These are phyloP conservation scores for Artemisia tridentata DNA, from an alignment of 129 eudicot genomes.

Conservation along the genomic window DNA sequence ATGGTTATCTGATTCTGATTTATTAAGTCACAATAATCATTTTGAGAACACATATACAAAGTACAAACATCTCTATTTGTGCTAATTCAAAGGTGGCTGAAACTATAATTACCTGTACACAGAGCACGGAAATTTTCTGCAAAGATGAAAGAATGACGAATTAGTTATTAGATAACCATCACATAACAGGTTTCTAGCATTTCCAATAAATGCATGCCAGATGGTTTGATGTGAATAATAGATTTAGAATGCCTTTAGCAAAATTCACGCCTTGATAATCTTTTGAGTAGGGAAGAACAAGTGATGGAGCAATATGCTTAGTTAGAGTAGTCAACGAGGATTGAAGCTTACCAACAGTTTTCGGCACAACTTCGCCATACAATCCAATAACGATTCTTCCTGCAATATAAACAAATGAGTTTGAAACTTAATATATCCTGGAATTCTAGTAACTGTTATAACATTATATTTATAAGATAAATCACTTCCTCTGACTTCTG, in stretches of 20 bases:
- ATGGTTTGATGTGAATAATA: background rate
- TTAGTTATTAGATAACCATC: conserved; percentile 3
- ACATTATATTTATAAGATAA: too few relatives aligned
- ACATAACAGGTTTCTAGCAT: background rate
- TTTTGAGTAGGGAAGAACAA: background rate
- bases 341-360: conserved; percentile 61
- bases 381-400: conserved; percentile 91
- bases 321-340: background rate
- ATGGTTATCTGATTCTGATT: background rate
- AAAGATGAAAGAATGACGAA: conserved; percentile 24
- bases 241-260: background rate
- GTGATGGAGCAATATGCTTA: background rate
- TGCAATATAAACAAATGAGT: conserved; percentile 24
- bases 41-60: background rate
- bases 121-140: conserved; percentile 83
- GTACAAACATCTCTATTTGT: background rate
- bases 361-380: conserved; percentile 81
- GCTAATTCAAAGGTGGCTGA: background rate
- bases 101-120: conserved; percentile 61
- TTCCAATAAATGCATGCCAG: background rate
- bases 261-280: background rate
- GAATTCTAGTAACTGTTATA: background rate
- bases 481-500: too few relatives aligned
- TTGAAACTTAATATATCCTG: conserved; percentile 12
- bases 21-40: background rate